These are phyloP conservation scores for Hypoxylon fuscum DNA, from an alignment of 495 filamentous ascomycete species.

Conservation along the genomic window DNA sequence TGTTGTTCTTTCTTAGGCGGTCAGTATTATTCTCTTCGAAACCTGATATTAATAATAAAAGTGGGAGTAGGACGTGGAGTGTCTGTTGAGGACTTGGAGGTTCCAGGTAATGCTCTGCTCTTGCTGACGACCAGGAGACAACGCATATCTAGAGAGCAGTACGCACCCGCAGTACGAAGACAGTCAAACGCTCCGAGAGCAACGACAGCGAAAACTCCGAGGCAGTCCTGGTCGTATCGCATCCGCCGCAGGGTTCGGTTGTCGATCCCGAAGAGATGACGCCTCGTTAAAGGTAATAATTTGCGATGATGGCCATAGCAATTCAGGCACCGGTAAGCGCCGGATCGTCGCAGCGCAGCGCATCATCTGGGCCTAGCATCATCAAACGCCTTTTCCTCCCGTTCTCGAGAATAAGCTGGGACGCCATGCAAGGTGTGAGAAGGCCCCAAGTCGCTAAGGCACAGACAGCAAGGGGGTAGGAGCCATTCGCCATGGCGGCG, in stretches of 20 bases:
- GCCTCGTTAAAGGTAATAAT: not conserved
- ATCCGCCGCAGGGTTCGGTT: too few relatives aligned
- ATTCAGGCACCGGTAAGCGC: not conserved
- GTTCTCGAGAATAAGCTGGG: not conserved
- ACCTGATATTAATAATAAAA: too few relatives aligned
- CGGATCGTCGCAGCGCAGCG: not conserved
- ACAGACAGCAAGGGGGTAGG: constrained; percentile 3
- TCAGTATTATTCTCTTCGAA: too few relatives aligned
- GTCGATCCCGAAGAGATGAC: not conserved
- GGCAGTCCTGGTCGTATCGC: not conserved
- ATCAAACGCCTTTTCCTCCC: not conserved
- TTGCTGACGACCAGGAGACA: too few relatives aligned
- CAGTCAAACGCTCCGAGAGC: not conserved
- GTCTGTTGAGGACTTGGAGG: too few relatives aligned
- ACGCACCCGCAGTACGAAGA: not conserved
- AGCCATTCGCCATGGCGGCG: constrained; percentile 4
- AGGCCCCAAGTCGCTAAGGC: not conserved
- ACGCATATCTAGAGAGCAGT: too few relatives aligned
- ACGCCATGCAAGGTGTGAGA: not conserved
- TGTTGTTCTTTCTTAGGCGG: too few relatives aligned
- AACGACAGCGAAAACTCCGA: not conserved
- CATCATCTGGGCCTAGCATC: not conserved
- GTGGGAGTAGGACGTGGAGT: too few relatives aligned
- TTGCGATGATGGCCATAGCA: not conserved
- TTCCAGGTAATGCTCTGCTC: too few relatives aligned